Conservation (phyloP, 805 yeast genomes). For the Cephaloascus fragrans region DNA sequence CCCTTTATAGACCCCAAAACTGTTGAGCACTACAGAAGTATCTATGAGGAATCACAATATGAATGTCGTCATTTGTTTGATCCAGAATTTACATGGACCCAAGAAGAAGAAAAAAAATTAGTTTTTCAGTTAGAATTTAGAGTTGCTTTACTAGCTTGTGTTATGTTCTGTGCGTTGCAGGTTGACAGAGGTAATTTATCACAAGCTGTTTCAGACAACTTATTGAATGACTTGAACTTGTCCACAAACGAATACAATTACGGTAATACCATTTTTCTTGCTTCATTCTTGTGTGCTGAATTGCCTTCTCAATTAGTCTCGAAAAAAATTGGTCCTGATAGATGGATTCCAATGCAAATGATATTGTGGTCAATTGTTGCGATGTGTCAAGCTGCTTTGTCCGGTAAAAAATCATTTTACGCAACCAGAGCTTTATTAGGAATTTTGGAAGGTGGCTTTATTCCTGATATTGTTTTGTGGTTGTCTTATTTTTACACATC, state of each 20-base stretch:
- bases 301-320: slow-evolving; percentile 24
- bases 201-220: slow-evolving; percentile 15
- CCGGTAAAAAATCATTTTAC: slow-evolving; percentile 14
- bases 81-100: slow-evolving; percentile 20
- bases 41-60: slow-evolving; percentile 19
- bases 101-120: slow-evolving; percentile 17
- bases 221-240: slow-evolving; percentile 20
- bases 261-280: slow-evolving; percentile 28
- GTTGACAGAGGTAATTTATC: slow-evolving; percentile 14
- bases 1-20: slow-evolving; percentile 17
- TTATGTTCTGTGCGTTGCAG: slow-evolving; percentile 14
- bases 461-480: slow-evolving; percentile 28
- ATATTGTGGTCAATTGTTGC: slow-evolving; percentile 27
- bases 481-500: slow-evolving; percentile 28
- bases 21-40: slow-evolving; percentile 16
- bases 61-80: slow-evolving; percentile 23
- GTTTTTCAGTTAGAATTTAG: slow-evolving; percentile 11
- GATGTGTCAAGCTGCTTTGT: slow-evolving; percentile 21
- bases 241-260: slow-evolving; percentile 27
- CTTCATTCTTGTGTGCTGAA: slow-evolving; percentile 31
- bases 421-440: slow-evolving; percentile 28
- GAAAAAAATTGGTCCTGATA: slow-evolving; percentile 20
- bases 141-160: slow-evolving; percentile 13
- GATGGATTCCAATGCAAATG: slow-evolving; percentile 23
- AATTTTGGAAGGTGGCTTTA: slow-evolving; percentile 30